Percentiles rank a stretch among this genome's conserved stretches.
Conservation (phyloP, 2,329 filamentous ascomycete species). For the Karstenula rhodostoma region DNA sequence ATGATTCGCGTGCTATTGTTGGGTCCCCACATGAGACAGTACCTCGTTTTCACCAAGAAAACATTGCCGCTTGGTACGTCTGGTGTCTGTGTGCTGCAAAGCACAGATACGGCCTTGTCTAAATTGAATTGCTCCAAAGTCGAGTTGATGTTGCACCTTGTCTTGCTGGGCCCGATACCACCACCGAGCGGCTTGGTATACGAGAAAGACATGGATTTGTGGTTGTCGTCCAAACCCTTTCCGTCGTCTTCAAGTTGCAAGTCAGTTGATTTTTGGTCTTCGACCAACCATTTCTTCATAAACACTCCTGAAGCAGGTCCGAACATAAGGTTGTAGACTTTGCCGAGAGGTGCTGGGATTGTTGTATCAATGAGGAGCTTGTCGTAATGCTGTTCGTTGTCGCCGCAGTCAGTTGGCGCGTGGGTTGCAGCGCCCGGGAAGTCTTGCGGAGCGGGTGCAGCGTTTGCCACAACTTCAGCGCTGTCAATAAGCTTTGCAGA, state of each 20-base stretch:
- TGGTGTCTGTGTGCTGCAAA: constrained; percentile 84
- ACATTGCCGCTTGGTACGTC: constrained; percentile 95
- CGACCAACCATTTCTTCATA: constrained; percentile 85
- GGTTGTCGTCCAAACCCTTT: constrained; percentile 77
- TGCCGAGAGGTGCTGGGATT: constrained; percentile 86
- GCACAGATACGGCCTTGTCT: constrained; percentile 85
- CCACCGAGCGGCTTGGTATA: constrained; percentile 92
- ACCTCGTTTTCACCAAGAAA: constrained; percentile 91
- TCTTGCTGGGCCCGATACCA: constrained; percentile 89
- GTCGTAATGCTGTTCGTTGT: constrained; percentile 81
- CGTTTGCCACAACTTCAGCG: constrained; percentile 50
- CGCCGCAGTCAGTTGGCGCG: constrained; percentile 83
- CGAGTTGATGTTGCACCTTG: constrained; percentile 90
- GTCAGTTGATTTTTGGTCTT: constrained; percentile 90
- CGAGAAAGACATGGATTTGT: constrained; percentile 75
- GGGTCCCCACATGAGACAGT: constrained; percentile 92
- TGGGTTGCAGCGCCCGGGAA: constrained; percentile 88
- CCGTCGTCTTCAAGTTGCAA: constrained; percentile 83
- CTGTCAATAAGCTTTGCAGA: constrained; percentile 49
- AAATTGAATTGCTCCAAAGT: constrained; percentile 84
- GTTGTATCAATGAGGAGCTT: constrained; percentile 85
- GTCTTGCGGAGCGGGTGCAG: constrained; percentile 61
- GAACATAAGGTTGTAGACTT: constrained; percentile 89
- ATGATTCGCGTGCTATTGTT: constrained; percentile 85
- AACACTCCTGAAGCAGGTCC: constrained; percentile 80